Evolutionary conservation across 176 grass and related monocot genomes (phyloP).

Genomic region (Alloteropsis semialata): DNA sequence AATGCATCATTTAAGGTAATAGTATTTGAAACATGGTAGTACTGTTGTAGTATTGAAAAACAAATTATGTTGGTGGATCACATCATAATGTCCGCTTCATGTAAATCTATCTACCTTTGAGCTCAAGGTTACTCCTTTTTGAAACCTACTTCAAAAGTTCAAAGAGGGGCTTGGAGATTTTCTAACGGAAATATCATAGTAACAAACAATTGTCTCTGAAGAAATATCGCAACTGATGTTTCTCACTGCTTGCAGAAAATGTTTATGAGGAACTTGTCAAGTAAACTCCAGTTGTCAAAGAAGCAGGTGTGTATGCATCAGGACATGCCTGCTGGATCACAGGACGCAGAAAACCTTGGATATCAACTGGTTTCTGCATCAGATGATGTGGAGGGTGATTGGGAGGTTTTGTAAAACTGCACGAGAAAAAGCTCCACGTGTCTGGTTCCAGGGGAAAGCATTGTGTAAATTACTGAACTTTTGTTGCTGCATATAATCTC

Average conservation of each 20-base stretch:
- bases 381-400: conserved; percentile 29
- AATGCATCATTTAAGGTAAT: conserved; percentile 53
- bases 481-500: not conserved
- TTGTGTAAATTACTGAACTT: not conserved
- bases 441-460: not conserved
- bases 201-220: not conserved
- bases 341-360: not conserved
- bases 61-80: not conserved
- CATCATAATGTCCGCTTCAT: not conserved
- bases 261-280: conserved; percentile 19
- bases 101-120: not conserved
- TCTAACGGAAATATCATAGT: not conserved
- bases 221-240: conserved; percentile 9
- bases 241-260: conserved; percentile 28
- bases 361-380: conserved; percentile 7
- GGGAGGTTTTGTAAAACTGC: conserved; percentile 41
- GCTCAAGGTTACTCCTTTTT: not conserved
- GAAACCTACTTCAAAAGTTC: not conserved
- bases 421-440: not conserved
- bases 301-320: not conserved
- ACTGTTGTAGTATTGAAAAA: not conserved
- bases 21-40: not conserved
- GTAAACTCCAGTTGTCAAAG: conserved; percentile 37
- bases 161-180: not conserved
- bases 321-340: not conserved